These are phyloP conservation scores for Verbascum thapsus DNA, from an alignment of 257 asterid species.

Conservation along the genomic window DNA sequence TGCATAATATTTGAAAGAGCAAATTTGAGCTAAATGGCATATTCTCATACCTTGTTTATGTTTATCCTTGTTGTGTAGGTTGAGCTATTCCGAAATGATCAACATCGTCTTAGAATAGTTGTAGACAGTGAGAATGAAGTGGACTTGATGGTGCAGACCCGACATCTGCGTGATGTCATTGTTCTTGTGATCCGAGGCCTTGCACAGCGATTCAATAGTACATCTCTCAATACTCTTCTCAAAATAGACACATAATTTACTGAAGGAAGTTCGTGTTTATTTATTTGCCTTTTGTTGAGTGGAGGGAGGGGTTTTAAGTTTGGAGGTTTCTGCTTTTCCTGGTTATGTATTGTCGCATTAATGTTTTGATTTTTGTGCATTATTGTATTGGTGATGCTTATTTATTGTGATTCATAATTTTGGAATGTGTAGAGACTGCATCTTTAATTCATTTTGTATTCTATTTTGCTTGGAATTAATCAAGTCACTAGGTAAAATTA, in stretches of 20 bases:
- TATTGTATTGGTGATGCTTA: constrained; percentile 11
- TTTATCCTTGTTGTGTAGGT: constrained; percentile 50
- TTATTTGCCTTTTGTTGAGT: constrained; percentile 22
- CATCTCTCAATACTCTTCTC: constrained; percentile 91
- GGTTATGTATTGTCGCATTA: not conserved
- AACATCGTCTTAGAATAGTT: constrained; percentile 86
- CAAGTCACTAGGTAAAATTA: too few species aligned
- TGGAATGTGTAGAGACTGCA: constrained; percentile 15
- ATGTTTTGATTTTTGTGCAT: constrained; percentile 25
- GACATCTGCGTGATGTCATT: constrained; percentile 87
- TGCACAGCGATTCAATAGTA: constrained; percentile 92
- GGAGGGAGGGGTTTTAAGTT: constrained; percentile 22
- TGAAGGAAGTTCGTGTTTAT: constrained; percentile 13
- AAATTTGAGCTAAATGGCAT: not conserved
- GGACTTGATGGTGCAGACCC: constrained; percentile 91
- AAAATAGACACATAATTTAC: constrained; percentile 61
- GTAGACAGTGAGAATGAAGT: constrained; percentile 94
- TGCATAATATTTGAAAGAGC: too few species aligned
- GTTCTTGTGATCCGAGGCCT: constrained; percentile 90
- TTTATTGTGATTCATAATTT: constrained; percentile 15
- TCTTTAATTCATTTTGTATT: too few species aligned
- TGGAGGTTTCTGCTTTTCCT: constrained; percentile 3
- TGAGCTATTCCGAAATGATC: constrained; percentile 88
- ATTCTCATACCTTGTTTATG: not conserved
- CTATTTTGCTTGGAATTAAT: too few species aligned